Evolutionary conservation across 257 asterid genomes (phyloP).

Genomic region (Solanum tarapatanum): DNA sequence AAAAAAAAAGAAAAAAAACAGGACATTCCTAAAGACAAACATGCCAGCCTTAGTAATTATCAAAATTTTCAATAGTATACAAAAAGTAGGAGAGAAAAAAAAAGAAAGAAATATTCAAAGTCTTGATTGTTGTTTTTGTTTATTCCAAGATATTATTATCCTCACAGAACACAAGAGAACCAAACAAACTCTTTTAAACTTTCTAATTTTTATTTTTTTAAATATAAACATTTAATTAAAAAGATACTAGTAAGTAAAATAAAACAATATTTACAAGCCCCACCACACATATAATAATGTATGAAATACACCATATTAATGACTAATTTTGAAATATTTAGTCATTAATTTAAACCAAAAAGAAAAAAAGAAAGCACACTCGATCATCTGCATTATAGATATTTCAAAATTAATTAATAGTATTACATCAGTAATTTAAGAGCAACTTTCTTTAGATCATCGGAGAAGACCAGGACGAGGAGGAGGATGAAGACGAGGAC

Average conservation of each 20-base stretch:
- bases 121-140: constrained; percentile 1
- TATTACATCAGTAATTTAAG: not conserved
- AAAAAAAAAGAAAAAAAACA: constrained; percentile 4
- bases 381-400: no score
- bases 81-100: constrained; percentile 9
- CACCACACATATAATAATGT: not conserved
- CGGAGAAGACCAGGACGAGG: constrained; percentile 14
- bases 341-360: not conserved
- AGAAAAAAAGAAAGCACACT: not conserved
- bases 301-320: not conserved
- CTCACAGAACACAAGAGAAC: constrained; percentile 13
- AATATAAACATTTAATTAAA: not conserved
- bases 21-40: constrained; percentile 22
- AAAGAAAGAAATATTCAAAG: not conserved
- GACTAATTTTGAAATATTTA: not conserved
- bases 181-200: not conserved
- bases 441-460: constrained; percentile 2
- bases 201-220: not conserved
- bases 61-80: constrained; percentile 1
- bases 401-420: not conserved
- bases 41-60: constrained; percentile 16
- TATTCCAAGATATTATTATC: constrained; percentile 29
- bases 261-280: not conserved
- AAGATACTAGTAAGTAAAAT: not conserved
- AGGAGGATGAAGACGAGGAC: constrained; percentile 3